Evolutionary conservation across 352 stramenopile genomes (phyloP).

Genomic region (Stramenopiles sp.): DNA sequence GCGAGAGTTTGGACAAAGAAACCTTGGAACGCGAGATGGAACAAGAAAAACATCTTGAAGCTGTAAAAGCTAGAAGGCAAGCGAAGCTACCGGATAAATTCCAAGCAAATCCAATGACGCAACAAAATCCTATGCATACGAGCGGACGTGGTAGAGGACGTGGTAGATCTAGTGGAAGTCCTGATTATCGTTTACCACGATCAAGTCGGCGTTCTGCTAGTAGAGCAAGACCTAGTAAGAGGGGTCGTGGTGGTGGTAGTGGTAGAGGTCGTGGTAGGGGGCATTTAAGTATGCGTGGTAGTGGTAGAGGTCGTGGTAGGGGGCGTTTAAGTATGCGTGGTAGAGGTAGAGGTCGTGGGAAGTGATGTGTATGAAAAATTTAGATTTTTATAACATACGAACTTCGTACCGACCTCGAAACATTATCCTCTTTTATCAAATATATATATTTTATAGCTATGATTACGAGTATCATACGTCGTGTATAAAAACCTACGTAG

Average conservation of each 20-base stretch:
- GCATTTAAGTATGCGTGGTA: background rate
- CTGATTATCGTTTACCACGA: too few species aligned
- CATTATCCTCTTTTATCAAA: too few species aligned
- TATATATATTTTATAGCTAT: too few species aligned
- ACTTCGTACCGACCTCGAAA: too few species aligned
- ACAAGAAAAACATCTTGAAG: background rate
- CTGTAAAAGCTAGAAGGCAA: background rate
- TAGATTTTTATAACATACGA: too few species aligned
- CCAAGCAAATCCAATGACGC: background rate
- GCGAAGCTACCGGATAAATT: background rate
- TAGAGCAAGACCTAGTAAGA: too few species aligned
- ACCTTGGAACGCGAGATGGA: background rate
- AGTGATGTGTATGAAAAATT: too few species aligned
- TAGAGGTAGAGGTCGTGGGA: background rate
- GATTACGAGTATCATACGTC: too few species aligned
- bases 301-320: background rate
- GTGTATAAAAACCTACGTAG: too few species aligned
- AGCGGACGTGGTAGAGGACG: background rate
- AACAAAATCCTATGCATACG: background rate
- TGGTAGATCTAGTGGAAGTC: background rate
- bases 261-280: background rate
- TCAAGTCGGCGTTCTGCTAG: too few species aligned
- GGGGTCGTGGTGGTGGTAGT: background rate
- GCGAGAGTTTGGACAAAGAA: background rate
- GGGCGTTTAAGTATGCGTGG: background rate